Evolutionary conservation across 306 rosid species (phyloP), one percentile per base, ranked within the genome.

Genomic region (Sesbania bispinosa): DNA sequence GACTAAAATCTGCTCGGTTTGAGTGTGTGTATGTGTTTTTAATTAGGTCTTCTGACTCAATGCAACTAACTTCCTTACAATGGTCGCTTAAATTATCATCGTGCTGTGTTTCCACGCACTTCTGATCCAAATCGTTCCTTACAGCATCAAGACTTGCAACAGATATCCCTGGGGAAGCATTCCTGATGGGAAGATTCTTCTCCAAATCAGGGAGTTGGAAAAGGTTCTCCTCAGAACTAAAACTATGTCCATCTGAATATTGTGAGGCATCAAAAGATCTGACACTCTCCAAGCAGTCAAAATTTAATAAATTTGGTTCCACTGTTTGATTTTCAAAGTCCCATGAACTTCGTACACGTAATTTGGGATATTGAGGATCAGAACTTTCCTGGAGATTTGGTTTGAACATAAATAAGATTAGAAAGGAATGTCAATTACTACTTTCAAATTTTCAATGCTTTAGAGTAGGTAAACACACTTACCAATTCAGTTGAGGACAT

Each of bases 241-340:
- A 38, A 71, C 90, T 88, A 39, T 77, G 87, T 52, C 72, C 89
- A 73, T 89, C 92, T 41, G 92, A 87, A 77, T 82, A 84, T 65
- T 77, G 89, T 75, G 89, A 88, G 43, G 85, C 88, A 63, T 83
- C 88, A 81, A 77, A 84, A 50, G 93, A 90, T 73, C 80, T 82
- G 39, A 82, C 58, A 62, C 82, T 73, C 58, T 81, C 83, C 7
- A 67, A 23, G 67, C 69, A 20, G 3, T 79, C 71, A 68, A 85
- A 47, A 76, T 41, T 26, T 55, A 75, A 46, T 14, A 58, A 53
- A 68, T 30, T 39, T 19, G 81, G 81, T 50, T 78, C 58, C 30
- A 52, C 63, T 67, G 69, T 33, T 50, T 6, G 88, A 69, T 55
- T 79, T 45, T 85, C 93, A 5, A 74, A 79, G 79, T 93, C 92